Conservation (phyloP, 1,284 basidiomycete species). For the Trichosporon asahii region DNA sequence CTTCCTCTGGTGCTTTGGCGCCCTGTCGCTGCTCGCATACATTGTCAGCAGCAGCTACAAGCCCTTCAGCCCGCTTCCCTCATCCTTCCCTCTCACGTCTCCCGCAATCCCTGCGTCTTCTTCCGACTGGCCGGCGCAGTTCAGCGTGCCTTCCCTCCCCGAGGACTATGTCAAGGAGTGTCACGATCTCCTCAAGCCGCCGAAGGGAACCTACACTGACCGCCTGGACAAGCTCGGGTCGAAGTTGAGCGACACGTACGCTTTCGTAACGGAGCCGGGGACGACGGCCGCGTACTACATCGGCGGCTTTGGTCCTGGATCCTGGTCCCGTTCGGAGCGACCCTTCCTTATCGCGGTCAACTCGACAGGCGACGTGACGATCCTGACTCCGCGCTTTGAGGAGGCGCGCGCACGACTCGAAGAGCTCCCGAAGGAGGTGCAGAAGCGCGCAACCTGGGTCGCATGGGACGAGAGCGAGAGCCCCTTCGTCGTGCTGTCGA, state of each 20-base stretch:
- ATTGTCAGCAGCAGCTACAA: not conserved
- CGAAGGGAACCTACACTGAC: not conserved
- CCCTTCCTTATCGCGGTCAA: slow-evolving; percentile 68
- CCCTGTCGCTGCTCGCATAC: not conserved
- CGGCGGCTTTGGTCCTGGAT: slow-evolving; percentile 59
- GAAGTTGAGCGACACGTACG: slow-evolving; percentile 4
- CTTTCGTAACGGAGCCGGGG: slow-evolving; percentile 66
- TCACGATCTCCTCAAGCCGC: slow-evolving; percentile 13
- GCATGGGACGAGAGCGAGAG: slow-evolving; percentile 71
- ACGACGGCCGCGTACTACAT: slow-evolving; percentile 67
- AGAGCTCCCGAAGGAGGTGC: slow-evolving; percentile 55
- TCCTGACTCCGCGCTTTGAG: slow-evolving; percentile 76
- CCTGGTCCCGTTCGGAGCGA: slow-evolving; percentile 72
- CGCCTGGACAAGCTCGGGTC: slow-evolving; percentile 1
- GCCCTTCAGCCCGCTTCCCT: not conserved
- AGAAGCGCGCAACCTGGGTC: slow-evolving; percentile 56
- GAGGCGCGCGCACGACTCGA: slow-evolving; percentile 61
- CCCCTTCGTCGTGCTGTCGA: slow-evolving; percentile 62
- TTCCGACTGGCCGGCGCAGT: not conserved
- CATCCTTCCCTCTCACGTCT: not conserved
- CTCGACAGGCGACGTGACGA: slow-evolving; percentile 50
- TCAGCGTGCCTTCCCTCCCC: not conserved
- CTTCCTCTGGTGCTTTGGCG: not conserved
- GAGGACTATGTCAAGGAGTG: not conserved
- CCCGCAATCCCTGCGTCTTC: not conserved